Evolutionary conservation across 2,329 filamentous ascomycete genomes (phyloP), one percentile per base, ranked within the genome.

Genomic region (Xylariaceae sp.): DNA sequence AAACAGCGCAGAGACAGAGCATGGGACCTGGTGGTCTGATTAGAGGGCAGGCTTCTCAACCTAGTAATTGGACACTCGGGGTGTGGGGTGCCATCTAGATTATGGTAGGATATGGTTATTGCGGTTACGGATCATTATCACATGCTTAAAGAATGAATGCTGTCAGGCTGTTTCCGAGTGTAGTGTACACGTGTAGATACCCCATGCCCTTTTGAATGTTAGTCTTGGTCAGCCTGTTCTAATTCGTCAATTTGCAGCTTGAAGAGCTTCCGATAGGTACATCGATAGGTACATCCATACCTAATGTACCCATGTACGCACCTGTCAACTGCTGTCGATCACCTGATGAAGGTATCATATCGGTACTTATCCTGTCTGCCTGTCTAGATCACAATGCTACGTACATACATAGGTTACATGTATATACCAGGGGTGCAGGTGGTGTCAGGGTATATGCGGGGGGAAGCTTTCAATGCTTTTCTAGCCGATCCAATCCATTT

Each of bases 41-140:
- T 64, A 68, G 79, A 59, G 68, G 73, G 48, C 72, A 67, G 64
- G 73, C 67, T 55, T 70, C 66, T 50, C 77, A 79, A 55, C 67
- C 75, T 12, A 67, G 49, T 29, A 82, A 75, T 57, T 89, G 85
- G 85, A 88, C 86, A 2, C 67, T 89, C 49, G 86, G 86, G 0
- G 69, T 80, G 9, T 89, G 86, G 85, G 85, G 83, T 4, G 68
- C 81, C 77, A 57, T 77, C 37, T 81, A 71, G 45, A 56, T 51
- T 37, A 50, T 32, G 2, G 32, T 44, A 20, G 7, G 20, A 44
- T 29, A 14, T 46, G 19, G 40, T 44, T 21, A 29, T 51, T 14
- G 19, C 32, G 20, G 9, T 48, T 51, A 19, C 40, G 44, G 49
- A 46, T 40, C 32, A 29, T 21, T n/a, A n/a, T n/a, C n/a, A n/a